Evolutionary conservation across 208 protist genomes (phyloP), one percentile per base, ranked within the genome.

Genomic region (Angomonas ambiguus): DNA sequence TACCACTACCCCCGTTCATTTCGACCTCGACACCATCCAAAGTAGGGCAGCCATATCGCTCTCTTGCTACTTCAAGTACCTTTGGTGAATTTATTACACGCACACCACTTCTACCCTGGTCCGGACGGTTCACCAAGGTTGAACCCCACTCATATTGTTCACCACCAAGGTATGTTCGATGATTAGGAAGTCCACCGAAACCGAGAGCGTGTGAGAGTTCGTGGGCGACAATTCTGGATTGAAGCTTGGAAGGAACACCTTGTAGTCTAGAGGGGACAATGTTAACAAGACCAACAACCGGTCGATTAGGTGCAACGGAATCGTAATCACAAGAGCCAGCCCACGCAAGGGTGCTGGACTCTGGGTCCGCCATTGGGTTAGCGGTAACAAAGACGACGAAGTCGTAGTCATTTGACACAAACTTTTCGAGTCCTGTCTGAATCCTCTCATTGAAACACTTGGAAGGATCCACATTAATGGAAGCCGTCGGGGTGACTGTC

Each of bases 201-300:
- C 85, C 81, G 6, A 91, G 68, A 18, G 85, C 79, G 59, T 91
- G 85, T 35, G 81, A 72, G 0, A 86, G 22, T 56, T 91, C 85
- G 69, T 91, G 81, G 28, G 80, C 69, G 1, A 72, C 77, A 22
- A 83, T 60, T 3, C 59, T 49, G 11, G 8, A 25, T 41, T 27
- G 33, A 2, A 32, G 49, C 22, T 16, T 51, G 27, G 45, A 53
- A 18, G 31, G 42, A 24, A 11, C 80, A 42, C 55, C 11, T 4
- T 11, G 58, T 10, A 91, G 24, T 30, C 13, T n/a, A 22, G 65
- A 63, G 4, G 86, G 77, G 3, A 83, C 60, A 64, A 92, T 87
- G 73, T 92, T 92, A 49, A 89, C 80, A 38, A 83, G 66, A 0
- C 86, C 86, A 18, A 83, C 67, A 0, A 85, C 56, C 11, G 80